A percentile compares a stretch with the other conserved stretches of the same genome.
These are phyloP conservation scores for Adenanthera pavonina DNA, from an alignment of 306 rosid species.

Conservation along the genomic window DNA sequence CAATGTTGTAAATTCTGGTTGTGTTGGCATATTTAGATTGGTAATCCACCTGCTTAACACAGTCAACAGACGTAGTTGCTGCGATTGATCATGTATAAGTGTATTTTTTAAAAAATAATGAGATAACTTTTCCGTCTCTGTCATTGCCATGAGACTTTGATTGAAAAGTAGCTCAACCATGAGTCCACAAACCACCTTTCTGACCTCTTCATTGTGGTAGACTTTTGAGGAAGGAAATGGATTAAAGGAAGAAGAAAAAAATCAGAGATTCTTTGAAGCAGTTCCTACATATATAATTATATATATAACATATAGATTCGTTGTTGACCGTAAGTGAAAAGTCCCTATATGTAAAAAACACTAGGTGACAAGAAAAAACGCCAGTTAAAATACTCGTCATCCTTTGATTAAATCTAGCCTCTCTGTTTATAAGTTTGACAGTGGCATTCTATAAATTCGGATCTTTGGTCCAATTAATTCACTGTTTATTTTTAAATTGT, in stretches of 20 bases:
- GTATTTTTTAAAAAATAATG: conserved; percentile 23
- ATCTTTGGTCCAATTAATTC: conserved; percentile 20
- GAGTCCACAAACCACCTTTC: not conserved
- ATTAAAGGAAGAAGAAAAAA: not conserved
- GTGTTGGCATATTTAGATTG: no score
- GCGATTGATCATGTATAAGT: conserved; percentile 95
- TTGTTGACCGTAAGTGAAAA: no score
- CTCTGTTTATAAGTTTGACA: conserved; percentile 1
- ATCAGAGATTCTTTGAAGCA: no score
- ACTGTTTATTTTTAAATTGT: conserved; percentile 28
- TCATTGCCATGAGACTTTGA: not conserved
- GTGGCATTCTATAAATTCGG: not conserved
- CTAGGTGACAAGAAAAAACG: not conserved
- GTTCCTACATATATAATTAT: no score
- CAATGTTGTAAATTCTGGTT: no score
- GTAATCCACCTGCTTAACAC: no score
- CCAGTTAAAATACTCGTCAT: not conserved
- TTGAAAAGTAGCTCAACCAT: not conserved
- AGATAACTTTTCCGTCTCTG: not conserved
- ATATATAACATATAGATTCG: no score
- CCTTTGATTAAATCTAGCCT: conserved; percentile 1
- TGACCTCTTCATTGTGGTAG: not conserved
- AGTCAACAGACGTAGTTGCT: conserved; percentile 86
- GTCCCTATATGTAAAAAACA: no score
- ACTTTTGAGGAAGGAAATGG: not conserved